Conservation (phyloP, 1,284 basidiomycete genomes). For the Crocinoboletus sp. region DNA sequence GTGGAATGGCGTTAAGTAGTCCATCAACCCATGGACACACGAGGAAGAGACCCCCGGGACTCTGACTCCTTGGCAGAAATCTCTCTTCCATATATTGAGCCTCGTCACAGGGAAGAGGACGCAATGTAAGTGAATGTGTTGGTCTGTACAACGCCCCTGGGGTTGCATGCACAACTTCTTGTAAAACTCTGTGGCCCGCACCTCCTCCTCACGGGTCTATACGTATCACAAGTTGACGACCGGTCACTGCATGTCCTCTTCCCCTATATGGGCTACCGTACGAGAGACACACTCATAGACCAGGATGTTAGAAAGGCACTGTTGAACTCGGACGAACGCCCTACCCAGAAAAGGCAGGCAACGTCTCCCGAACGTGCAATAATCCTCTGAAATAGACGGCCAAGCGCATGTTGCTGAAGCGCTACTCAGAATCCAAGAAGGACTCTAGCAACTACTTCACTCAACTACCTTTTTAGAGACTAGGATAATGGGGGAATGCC, state of each 20-base stretch:
- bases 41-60: slow-evolving; percentile 8
- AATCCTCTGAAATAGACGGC: slow-evolving; percentile 19
- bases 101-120: slow-evolving; percentile 13
- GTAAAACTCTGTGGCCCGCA: slow-evolving; percentile 6
- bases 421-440: no score
- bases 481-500: no score
- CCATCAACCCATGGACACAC: slow-evolving; percentile 21
- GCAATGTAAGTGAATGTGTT: slow-evolving; percentile 17
- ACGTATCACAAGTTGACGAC: background rate
- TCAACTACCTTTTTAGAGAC: no score
- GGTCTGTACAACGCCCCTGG: slow-evolving; percentile 5
- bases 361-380: slow-evolving; percentile 20
- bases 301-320: slow-evolving; percentile 21
- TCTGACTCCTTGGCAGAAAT: background rate
- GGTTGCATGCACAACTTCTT: background rate
- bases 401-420: no score
- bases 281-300: slow-evolving; percentile 10
- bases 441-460: no score
- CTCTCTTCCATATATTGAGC: slow-evolving; percentile 2
- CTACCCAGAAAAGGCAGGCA: slow-evolving; percentile 20
- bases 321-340: slow-evolving; percentile 23
- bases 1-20: background rate
- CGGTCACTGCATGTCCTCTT: slow-evolving; percentile 4
- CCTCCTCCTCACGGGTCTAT: slow-evolving; percentile 2
- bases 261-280: slow-evolving; percentile 7